Evolutionary conservation across 306 rosid species (phyloP), one percentile per base, ranked within the genome.

Genomic region (Trichosanthes cucumerina): DNA sequence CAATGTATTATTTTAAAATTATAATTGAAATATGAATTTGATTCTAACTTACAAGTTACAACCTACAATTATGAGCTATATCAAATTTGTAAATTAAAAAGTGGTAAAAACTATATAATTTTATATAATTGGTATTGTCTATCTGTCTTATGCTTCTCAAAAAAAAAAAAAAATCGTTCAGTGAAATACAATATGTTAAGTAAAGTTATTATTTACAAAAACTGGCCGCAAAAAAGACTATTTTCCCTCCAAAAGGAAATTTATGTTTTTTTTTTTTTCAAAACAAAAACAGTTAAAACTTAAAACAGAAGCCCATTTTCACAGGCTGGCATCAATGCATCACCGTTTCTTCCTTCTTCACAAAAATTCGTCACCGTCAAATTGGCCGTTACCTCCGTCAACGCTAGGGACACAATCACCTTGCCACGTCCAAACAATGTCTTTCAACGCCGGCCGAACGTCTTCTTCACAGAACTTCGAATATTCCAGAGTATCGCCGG

Each of bases 391-490:
- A 71, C 39, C 41, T 71, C 76, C 76, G 76, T 71, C 76, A 26
- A 7, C 24, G 57, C 24, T 56, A 49, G 84, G 57, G 53, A 52
- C 69, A 36, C 69, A 74, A 75, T 90, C 96, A 23, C 93, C 96
- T 81, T 90, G 91, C 97, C 97, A 92, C 34, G 91, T 88, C 97
- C 96, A 92, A 8, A 92, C 97, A 18, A 92, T 88, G 85, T 92
- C 97, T 80, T 88, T 89, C 84, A 92, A 46, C 6, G 90, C 89
- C 9, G 97, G 87, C 85, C 97, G 80, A 23, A 92, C 89, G 33
- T 83, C 90, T 23, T 89, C 90, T 12, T 89, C 92, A 53, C 88
- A 92, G 21, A 92, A 90, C 86, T 83, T 89, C 1, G 78, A 83
- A 62, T 89, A 92, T 81, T 92, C 97, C 85, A 92, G 57, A 1